phyloP scores from a whole-genome alignment of 768 basidiomycete genomes.

The Rhodotorula taiwanensis region DNA sequence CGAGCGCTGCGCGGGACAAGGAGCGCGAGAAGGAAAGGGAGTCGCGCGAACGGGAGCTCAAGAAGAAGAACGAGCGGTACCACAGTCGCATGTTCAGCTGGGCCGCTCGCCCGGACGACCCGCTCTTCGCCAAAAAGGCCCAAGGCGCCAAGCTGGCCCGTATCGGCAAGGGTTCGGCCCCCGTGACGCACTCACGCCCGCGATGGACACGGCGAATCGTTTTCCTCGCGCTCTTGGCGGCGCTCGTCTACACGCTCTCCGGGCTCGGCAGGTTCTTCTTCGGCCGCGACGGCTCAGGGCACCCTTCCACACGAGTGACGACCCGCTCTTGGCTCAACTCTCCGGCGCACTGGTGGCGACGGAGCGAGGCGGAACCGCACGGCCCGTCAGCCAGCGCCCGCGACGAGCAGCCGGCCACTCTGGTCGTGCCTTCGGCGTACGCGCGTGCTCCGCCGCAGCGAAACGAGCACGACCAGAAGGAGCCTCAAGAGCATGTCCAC shows the following conservation, averaged over 20 bases:
- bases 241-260: not conserved
- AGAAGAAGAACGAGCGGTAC: constrained; percentile 5
- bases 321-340: too few species aligned
- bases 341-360: too few species aligned
- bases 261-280: too few species aligned
- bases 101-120: constrained; percentile 4
- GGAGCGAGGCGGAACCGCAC: too few species aligned
- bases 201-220: not conserved
- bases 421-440: too few species aligned
- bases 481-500: not conserved
- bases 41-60: constrained; percentile 14
- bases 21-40: constrained; percentile 31
- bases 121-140: not conserved
- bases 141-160: not conserved
- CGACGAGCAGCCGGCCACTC: too few species aligned
- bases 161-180: not conserved
- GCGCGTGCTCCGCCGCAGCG: too few species aligned
- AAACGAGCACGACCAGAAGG: not conserved
- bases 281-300: not conserved
- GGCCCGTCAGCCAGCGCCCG: too few species aligned
- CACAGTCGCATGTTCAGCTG: constrained; percentile 27
- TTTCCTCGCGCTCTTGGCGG: constrained; percentile 1
- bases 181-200: not conserved
- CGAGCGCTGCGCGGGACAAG: constrained; percentile 27
- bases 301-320: too few species aligned